Percentiles rank a stretch among this genome's conserved stretches.
phyloP scores from a whole-genome alignment of 2,329 filamentous ascomycete species.

The Fusarium xylarioides region DNA sequence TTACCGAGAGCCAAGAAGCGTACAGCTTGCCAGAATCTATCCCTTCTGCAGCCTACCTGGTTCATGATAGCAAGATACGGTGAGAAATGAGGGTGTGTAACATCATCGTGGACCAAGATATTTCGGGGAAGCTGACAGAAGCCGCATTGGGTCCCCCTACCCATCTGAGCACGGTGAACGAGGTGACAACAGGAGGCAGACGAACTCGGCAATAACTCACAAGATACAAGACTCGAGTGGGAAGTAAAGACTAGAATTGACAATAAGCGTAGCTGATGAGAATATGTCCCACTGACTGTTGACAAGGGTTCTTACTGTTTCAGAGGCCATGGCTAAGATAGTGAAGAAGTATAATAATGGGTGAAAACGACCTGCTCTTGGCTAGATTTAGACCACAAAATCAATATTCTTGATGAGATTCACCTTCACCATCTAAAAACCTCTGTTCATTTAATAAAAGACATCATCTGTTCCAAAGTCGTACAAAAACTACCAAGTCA shows the following conservation, averaged over 20 bases:
- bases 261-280: background rate
- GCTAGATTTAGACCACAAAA: background rate
- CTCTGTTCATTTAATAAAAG: background rate
- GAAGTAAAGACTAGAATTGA: background rate
- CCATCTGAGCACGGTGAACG: background rate
- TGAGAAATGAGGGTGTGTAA: background rate
- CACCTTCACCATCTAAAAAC: no score
- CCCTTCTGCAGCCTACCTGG: background rate
- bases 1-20: background rate
- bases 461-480: background rate
- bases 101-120: background rate
- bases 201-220: background rate
- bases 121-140: background rate
- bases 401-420: background rate
- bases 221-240: background rate
- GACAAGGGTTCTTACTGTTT: background rate
- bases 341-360: background rate
- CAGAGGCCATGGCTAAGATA: background rate
- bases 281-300: background rate
- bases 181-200: background rate
- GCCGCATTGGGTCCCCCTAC: background rate
- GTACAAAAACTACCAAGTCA: background rate
- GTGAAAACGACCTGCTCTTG: background rate
- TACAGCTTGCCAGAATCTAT: background rate
- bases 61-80: background rate